phyloP scores from a whole-genome alignment of 140 eudicot species.

The Anethum foeniculum region DNA sequence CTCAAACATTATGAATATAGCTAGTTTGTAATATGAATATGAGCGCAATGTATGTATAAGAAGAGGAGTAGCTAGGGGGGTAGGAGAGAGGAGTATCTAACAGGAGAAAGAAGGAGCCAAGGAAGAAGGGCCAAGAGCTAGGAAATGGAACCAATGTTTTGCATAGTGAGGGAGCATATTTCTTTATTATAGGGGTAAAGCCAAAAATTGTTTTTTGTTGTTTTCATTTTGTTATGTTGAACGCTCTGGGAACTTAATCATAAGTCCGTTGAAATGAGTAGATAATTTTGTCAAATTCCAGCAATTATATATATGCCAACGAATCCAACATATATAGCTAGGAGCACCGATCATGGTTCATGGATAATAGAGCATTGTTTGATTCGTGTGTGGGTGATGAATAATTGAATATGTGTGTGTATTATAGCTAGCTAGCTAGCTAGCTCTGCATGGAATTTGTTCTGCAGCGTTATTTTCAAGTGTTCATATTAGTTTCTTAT shows the following conservation, averaged over 20 bases:
- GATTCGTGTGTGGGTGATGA: not conserved
- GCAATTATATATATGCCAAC: not conserved
- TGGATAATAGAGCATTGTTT: not conserved
- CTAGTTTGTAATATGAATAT: not conserved
- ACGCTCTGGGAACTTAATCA: slow-evolving; percentile 13
- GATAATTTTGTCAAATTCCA: not conserved
- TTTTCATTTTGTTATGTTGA: slow-evolving; percentile 15
- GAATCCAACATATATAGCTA: not conserved
- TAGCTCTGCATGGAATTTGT: not conserved
- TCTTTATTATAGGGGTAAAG: slow-evolving; percentile 23
- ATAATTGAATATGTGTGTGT: not conserved
- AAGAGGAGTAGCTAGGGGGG: not conserved
- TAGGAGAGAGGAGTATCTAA: slow-evolving; percentile 26
- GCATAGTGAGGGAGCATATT: slow-evolving; percentile 17
- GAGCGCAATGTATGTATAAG: not conserved
- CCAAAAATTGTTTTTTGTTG: slow-evolving; percentile 25
- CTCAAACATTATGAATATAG: not conserved
- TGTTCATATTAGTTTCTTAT: not conserved
- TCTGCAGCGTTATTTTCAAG: not conserved
- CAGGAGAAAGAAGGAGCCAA: slow-evolving; percentile 28
- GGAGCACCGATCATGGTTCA: not conserved
- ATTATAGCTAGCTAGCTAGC: not conserved
- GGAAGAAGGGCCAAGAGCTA: slow-evolving; percentile 41
- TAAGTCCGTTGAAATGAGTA: slow-evolving; percentile 9
- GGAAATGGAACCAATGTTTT: slow-evolving; percentile 40